These are phyloP conservation scores for Glonium stellatum DNA, from an alignment of 495 filamentous ascomycete genomes.

Conservation along the genomic window DNA sequence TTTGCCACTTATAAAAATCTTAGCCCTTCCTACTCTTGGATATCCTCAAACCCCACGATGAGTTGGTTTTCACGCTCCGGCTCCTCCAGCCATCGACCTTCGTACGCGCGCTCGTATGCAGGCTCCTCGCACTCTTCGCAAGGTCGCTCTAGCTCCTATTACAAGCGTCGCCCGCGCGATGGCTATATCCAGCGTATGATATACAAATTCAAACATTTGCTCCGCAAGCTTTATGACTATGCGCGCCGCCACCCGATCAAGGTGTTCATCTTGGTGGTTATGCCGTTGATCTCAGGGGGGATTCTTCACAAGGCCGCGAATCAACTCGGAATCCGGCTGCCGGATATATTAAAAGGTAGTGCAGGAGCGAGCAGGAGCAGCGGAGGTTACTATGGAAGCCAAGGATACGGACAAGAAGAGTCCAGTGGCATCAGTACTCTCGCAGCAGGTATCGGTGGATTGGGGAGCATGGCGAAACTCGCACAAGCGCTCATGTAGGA, in stretches of 20 bases:
- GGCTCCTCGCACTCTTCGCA: constrained; percentile 24
- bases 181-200: constrained; percentile 67
- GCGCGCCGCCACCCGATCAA: constrained; percentile 72
- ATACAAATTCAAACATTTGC: constrained; percentile 60
- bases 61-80: constrained; percentile 24
- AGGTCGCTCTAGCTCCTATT: constrained; percentile 50
- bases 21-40: neutral
- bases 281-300: constrained; percentile 78
- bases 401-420: constrained; percentile 29
- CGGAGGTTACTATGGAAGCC: constrained; percentile 30
- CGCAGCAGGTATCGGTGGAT: constrained; percentile 26
- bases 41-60: constrained; percentile 13
- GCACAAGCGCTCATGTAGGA: constrained; percentile 35
- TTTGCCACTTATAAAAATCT: neutral
- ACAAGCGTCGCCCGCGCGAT: constrained; percentile 64
- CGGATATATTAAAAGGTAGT: constrained; percentile 50
- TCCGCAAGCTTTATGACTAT: constrained; percentile 69
- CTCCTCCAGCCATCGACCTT: constrained; percentile 22
- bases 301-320: constrained; percentile 63
- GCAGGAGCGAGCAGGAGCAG: constrained; percentile 32
- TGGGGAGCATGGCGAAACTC: constrained; percentile 32
- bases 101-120: constrained; percentile 23
- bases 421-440: constrained; percentile 13
- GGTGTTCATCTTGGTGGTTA: constrained; percentile 74
- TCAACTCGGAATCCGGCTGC: constrained; percentile 69